Conservation (phyloP, 768 basidiomycete species). For the Cystofilobasidium macerans region DNA sequence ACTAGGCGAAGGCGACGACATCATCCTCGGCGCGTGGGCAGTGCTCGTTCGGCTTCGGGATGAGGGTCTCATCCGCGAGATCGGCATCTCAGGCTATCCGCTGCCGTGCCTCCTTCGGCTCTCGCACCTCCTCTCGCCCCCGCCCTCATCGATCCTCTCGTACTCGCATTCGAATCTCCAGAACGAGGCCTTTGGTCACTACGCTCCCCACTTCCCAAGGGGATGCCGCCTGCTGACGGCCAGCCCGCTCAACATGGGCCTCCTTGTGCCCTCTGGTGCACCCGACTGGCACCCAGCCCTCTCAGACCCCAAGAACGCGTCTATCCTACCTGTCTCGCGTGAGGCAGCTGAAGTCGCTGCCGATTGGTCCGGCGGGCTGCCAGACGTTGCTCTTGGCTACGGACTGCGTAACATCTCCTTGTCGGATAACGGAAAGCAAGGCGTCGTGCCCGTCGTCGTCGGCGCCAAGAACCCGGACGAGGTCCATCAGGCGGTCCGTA, state of each 20-base stretch:
- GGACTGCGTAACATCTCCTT: conserved; percentile 31
- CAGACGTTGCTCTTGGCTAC: conserved; percentile 35
- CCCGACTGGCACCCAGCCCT: conserved; percentile 37
- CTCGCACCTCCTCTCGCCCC: conserved; percentile 29
- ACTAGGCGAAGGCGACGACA: conserved; percentile 30
- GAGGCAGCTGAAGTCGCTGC: conserved; percentile 22
- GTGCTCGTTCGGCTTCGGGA: conserved; percentile 30
- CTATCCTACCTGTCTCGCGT: neutral
- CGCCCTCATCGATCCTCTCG: conserved; percentile 35
- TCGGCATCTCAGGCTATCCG: conserved; percentile 37
- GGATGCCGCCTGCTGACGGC: conserved; percentile 34
- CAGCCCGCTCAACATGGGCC: conserved; percentile 38
- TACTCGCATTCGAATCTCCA: conserved; percentile 38
- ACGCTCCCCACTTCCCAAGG: conserved; percentile 27
- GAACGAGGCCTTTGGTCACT: conserved; percentile 31
- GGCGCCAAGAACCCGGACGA: conserved; percentile 35
- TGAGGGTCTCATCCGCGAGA: conserved; percentile 33
- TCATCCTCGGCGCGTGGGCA: conserved; percentile 28
- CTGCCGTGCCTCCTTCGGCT: conserved; percentile 36
- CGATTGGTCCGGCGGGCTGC: conserved; percentile 29
- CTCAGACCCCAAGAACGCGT: conserved; percentile 10
- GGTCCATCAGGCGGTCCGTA: conserved; percentile 31
- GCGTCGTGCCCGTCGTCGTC: conserved; percentile 34
- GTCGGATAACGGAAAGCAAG: conserved; percentile 18
- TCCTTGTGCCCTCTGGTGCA: conserved; percentile 32